Evolutionary conservation across 306 rosid species (phyloP), one percentile per base, ranked within the genome.

Genomic region (Psophocarpus tetragonolobus): DNA sequence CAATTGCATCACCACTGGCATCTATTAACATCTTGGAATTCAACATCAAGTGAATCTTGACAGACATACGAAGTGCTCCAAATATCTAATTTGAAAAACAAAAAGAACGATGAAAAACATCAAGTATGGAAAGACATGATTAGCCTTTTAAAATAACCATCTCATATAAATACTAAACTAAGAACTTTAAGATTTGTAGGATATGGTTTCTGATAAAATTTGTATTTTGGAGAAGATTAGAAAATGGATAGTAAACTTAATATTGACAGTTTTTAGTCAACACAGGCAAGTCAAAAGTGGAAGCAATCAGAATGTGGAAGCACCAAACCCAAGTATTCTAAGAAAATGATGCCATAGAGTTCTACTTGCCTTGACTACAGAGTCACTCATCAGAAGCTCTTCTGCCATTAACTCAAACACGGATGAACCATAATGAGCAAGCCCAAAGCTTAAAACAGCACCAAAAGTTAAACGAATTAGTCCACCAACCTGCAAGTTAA

Each of bases 331-430:
- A 75, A 29, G 73, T 60, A 27, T 27, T 68, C 29, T 20, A 41
- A 65, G 51, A 42, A 33, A 62, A 38, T 32, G 44, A 51, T 36
- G n/a, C 75, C 47, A 47, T 70, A 80, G 51, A 82, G 39, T 54
- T 67, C 68, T 56, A 83, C 96, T 88, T 82, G 82, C 98, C 97
- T 92, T 91, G 85, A 95, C 72, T 69, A 81, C 82, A 76, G 97
- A 92, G 84, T 95, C 95, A 74, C 98, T 92, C 98, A 95, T 95
- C 80, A 95, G 81, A 88, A 95, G 98, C 90, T 95, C 98, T 84
- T 95, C 98, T 44, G 98, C 98, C 97, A 92, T 92, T 76, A 95
- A 79, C 89, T 95, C 98, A 81, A 95, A 92, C 84, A 86, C 98
- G 50, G 98, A 95, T 65, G 97, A 84, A 42, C 95, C 83, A 78